These are phyloP conservation scores for Shiraia sp. DNA, from an alignment of 2,329 filamentous ascomycete genomes.

Conservation along the genomic window DNA sequence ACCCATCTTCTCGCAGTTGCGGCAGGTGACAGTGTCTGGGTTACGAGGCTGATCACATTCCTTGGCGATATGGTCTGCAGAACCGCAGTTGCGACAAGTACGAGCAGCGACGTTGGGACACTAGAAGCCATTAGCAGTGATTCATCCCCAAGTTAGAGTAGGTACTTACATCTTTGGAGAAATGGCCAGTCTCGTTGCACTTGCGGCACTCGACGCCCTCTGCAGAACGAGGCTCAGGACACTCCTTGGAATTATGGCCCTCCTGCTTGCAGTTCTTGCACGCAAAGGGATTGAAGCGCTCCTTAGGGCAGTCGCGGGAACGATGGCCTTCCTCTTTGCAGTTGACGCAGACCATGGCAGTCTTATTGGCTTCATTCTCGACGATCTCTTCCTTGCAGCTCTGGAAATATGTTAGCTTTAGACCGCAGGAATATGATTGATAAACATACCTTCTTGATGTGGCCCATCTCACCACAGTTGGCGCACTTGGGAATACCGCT, in stretches of 20 bases:
- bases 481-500: slow-evolving; percentile 62
- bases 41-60: slow-evolving; percentile 44
- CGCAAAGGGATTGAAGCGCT: slow-evolving; percentile 63
- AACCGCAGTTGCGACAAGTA: slow-evolving; percentile 44
- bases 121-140: slow-evolving; percentile 22
- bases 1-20: slow-evolving; percentile 68
- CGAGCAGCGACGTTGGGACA: slow-evolving; percentile 37
- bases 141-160: neutral
- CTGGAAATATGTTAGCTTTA: slow-evolving; percentile 32
- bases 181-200: slow-evolving; percentile 58
- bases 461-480: slow-evolving; percentile 69
- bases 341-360: slow-evolving; percentile 64
- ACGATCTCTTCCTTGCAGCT: slow-evolving; percentile 62
- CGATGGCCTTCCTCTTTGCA: slow-evolving; percentile 68
- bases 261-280: slow-evolving; percentile 70
- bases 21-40: slow-evolving; percentile 50
- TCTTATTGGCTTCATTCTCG: slow-evolving; percentile 51
- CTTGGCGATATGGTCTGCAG: slow-evolving; percentile 42
- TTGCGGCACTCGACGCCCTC: slow-evolving; percentile 68
- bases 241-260: slow-evolving; percentile 43
- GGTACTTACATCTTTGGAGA: slow-evolving; percentile 36
- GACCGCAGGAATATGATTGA: no score
- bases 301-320: slow-evolving; percentile 64
- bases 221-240: slow-evolving; percentile 51
- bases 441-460: slow-evolving; percentile 52